Conservation (phyloP, 768 basidiomycete genomes). For the Cytidiella melzeri region DNA sequence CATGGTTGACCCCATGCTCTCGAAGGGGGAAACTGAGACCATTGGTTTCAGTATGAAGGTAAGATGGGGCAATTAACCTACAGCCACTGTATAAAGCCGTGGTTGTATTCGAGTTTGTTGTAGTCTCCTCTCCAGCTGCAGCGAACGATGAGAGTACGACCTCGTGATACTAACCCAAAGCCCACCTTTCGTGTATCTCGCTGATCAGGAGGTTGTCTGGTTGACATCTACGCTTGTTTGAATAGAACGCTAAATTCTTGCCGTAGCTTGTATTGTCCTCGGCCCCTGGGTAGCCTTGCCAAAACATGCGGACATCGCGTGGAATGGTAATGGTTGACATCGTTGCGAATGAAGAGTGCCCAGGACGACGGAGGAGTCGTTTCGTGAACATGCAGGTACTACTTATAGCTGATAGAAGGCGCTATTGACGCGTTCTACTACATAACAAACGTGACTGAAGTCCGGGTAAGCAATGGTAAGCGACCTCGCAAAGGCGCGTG, state of each 20-base stretch:
- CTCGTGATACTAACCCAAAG: not conserved
- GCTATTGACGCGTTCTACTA: too few relatives aligned
- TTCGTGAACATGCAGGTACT: not conserved
- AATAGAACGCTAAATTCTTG: constrained; percentile 59
- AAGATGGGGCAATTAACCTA: too few relatives aligned
- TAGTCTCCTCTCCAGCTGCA: constrained; percentile 63
- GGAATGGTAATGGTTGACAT: constrained; percentile 32
- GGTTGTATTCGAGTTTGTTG: constrained; percentile 54
- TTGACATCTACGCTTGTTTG: constrained; percentile 45
- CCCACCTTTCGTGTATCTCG: constrained; percentile 56
- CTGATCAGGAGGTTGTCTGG: constrained; percentile 60
- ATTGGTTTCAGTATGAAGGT: not conserved
- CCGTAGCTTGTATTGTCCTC: constrained; percentile 32
- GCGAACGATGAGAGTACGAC: constrained; percentile 5
- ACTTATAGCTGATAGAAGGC: not conserved
- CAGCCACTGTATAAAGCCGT: constrained; percentile 79
- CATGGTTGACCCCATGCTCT: constrained; percentile 67
- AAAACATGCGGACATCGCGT: constrained; percentile 49
- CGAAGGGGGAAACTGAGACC: constrained; percentile 61
- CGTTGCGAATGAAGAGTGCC: not conserved
- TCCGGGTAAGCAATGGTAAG: too few relatives aligned
- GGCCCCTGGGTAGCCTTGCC: constrained; percentile 44
- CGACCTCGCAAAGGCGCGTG: too few relatives aligned
- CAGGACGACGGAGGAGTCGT: not conserved
- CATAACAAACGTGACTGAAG: too few relatives aligned